phyloP scores from a whole-genome alignment of 2,329 filamentous ascomycete genomes.

The Rutstroemia sp. region DNA sequence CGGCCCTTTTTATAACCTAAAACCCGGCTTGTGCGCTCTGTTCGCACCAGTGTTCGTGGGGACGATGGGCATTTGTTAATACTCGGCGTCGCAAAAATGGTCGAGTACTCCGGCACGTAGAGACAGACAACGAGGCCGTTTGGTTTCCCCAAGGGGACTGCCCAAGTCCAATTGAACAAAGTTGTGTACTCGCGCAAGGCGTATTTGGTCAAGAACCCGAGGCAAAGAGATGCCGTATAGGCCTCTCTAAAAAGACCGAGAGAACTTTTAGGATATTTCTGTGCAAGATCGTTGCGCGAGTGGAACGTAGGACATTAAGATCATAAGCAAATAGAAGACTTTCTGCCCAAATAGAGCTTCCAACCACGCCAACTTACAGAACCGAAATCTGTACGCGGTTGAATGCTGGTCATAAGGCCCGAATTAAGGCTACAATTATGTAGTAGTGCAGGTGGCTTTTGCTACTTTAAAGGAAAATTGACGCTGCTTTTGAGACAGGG shows the following conservation, averaged over 20 bases:
- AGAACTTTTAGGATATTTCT: conserved; percentile 2
- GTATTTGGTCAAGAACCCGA: neutral
- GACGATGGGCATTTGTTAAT: conserved; percentile 19
- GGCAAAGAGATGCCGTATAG: neutral
- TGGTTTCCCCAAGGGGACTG: conserved; percentile 2
- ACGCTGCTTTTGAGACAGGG: neutral
- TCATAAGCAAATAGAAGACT: conserved; percentile 1
- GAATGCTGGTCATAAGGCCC: neutral
- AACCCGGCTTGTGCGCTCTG: conserved; percentile 11
- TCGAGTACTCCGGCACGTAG: neutral
- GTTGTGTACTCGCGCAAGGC: conserved; percentile 3
- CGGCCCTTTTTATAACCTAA: conserved; percentile 6
- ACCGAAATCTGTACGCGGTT: neutral
- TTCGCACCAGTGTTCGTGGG: conserved; percentile 8
- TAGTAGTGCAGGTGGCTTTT: neutral
- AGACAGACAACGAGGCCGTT: conserved; percentile 13
- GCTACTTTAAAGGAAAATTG: neutral
- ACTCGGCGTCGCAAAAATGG: conserved; percentile 15
- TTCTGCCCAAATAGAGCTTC: conserved; percentile 2
- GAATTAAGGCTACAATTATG: conserved; percentile 2
- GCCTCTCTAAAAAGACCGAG: neutral
- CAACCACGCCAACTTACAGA: conserved; percentile 5
- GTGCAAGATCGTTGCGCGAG: conserved; percentile 8
- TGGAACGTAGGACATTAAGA: conserved; percentile 9
- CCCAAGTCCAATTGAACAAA: conserved; percentile 4